A percentile compares a stretch with the other conserved stretches of the same genome.
Conservation (phyloP, 345 rosid species). For the Bruguiera parviflora region DNA sequence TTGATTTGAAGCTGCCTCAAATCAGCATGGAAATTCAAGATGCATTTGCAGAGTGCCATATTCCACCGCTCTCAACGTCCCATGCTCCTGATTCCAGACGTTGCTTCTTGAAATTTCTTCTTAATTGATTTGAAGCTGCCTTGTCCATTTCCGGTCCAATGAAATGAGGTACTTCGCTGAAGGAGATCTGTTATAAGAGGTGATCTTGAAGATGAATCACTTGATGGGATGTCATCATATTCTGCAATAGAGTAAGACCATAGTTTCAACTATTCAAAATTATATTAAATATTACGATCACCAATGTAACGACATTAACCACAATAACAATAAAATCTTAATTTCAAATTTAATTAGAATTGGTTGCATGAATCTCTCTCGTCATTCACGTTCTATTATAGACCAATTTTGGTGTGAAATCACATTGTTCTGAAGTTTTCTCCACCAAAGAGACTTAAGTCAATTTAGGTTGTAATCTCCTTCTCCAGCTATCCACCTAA, state of each 20-base stretch:
- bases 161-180: slow-evolving; percentile 61
- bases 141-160: slow-evolving; percentile 57
- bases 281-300: too few species aligned
- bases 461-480: too few species aligned
- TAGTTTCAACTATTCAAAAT: neutral
- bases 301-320: too few species aligned
- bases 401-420: too few species aligned
- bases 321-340: too few species aligned
- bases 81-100: slow-evolving; percentile 61
- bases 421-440: too few species aligned
- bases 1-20: slow-evolving; percentile 39
- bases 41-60: slow-evolving; percentile 3
- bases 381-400: too few species aligned
- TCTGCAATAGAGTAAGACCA: slow-evolving; percentile 38
- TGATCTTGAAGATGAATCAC: slow-evolving; percentile 36
- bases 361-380: too few species aligned
- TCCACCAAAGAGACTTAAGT: too few species aligned
- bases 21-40: neutral
- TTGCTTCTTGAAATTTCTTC: slow-evolving; percentile 79
- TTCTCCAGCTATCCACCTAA: too few species aligned
- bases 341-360: too few species aligned
- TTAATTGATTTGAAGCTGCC: slow-evolving; percentile 60
- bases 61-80: slow-evolving; percentile 41
- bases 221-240: slow-evolving; percentile 54
- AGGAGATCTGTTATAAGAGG: slow-evolving; percentile 60